These are phyloP conservation scores for Colletotrichum falcatum DNA, from an alignment of 2,329 filamentous ascomycete species.

Conservation along the genomic window DNA sequence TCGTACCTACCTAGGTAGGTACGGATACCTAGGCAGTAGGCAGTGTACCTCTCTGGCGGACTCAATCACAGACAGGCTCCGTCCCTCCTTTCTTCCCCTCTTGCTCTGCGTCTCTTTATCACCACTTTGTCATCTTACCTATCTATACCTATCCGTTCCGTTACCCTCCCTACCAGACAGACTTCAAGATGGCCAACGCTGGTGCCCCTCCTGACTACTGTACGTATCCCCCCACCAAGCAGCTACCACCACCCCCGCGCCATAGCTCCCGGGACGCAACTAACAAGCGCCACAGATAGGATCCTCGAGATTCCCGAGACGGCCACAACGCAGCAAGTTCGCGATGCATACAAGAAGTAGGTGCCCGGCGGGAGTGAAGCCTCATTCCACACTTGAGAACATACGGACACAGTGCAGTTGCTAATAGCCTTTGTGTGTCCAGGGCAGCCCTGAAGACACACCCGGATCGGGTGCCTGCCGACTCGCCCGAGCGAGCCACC, in stretches of 20 bases:
- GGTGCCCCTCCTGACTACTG: constrained; percentile 69
- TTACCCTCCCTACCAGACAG: background rate
- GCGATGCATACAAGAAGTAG: constrained; percentile 93
- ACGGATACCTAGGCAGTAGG: no score
- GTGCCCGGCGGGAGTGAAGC: constrained; percentile 15
- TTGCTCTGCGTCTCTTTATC: background rate
- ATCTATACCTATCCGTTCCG: no score
- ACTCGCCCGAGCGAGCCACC: constrained; percentile 83
- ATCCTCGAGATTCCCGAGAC: constrained; percentile 79
- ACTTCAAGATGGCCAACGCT: constrained; percentile 41
- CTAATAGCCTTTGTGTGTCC: constrained; percentile 42
- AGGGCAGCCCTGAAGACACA: constrained; percentile 92
- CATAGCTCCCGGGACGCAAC: constrained; percentile 3
- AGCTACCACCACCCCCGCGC: constrained; percentile 9
- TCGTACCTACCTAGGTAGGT: no score
- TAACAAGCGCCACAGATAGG: constrained; percentile 66
- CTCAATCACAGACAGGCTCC: constrained; percentile 19
- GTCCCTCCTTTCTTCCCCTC: constrained; percentile 7
- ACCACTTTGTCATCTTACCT: background rate
- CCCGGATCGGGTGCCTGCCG: constrained; percentile 86
- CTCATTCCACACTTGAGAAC: no score
- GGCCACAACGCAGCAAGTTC: constrained; percentile 85
- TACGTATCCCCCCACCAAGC: constrained; percentile 49
- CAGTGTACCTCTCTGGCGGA: no score
- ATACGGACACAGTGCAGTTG: no score